These are phyloP conservation scores for Sporothrix pseudoabietina DNA, from an alignment of 2,329 filamentous ascomycete genomes.

Conservation along the genomic window DNA sequence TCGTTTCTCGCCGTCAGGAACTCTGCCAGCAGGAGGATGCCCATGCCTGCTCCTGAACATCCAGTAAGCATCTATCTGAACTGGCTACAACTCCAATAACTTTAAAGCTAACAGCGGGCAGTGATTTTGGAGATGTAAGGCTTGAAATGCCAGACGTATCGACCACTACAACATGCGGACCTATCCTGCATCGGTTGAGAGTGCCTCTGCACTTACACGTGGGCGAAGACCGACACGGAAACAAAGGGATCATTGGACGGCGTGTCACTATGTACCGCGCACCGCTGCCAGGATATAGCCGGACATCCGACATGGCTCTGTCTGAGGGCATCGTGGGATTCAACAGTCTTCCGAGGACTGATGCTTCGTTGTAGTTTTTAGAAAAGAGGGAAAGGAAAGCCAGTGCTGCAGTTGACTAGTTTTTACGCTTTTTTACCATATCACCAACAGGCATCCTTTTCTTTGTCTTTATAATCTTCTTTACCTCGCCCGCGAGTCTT, in stretches of 20 bases:
- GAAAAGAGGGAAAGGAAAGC: not conserved
- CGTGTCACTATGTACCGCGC: constrained; percentile 29
- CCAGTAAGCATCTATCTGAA: constrained; percentile 21
- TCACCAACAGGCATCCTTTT: not conserved
- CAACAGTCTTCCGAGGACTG: constrained; percentile 29
- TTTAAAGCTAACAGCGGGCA: not conserved
- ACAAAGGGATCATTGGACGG: constrained; percentile 34
- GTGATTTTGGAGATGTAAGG: constrained; percentile 30
- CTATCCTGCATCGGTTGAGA: constrained; percentile 25
- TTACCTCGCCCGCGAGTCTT: too few relatives aligned
- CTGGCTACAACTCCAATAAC: not conserved
- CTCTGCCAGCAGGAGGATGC: not conserved
- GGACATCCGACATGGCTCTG: not conserved
- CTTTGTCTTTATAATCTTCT: not conserved
- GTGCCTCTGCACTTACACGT: constrained; percentile 34
- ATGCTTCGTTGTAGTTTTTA: not conserved
- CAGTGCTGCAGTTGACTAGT: not conserved
- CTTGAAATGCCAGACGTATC: not conserved
- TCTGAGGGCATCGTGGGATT: constrained; percentile 35
- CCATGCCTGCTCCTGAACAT: constrained; percentile 28
- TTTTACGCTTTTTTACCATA: not conserved
- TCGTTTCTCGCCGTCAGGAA: constrained; percentile 26
- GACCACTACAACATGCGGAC: not conserved
- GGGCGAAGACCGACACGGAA: constrained; percentile 32
- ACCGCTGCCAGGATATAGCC: not conserved